Evolutionary conservation across 2,329 filamentous ascomycete species (phyloP).

Genomic region (Talaromyces atroroseus): DNA sequence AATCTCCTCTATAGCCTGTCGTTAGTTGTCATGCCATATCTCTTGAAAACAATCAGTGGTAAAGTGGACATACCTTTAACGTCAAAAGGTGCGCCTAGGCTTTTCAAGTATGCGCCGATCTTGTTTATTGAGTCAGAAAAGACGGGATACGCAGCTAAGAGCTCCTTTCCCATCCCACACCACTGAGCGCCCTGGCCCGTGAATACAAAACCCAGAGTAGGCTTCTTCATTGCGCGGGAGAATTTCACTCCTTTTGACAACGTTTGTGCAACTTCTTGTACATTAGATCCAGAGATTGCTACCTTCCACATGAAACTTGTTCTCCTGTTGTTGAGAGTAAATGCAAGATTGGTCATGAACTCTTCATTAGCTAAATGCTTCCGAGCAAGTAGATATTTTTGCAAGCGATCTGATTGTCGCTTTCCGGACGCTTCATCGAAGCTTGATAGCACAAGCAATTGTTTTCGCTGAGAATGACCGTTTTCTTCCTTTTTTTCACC

Average conservation of each 20-base stretch:
- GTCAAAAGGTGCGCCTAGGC: neutral
- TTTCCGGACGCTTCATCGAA: neutral
- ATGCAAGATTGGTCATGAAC: neutral
- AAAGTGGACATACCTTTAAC: neutral
- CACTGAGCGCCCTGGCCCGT: slow-evolving; percentile 36
- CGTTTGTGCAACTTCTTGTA: neutral
- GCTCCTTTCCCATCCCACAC: slow-evolving; percentile 25
- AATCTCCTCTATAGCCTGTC: neutral
- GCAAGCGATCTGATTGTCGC: neutral
- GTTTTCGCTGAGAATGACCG: neutral
- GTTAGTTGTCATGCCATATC: neutral
- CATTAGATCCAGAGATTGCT: neutral
- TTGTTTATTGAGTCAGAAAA: neutral
- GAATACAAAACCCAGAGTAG: slow-evolving; percentile 22
- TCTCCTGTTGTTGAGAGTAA: neutral
- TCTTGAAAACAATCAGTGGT: neutral
- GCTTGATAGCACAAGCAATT: neutral
- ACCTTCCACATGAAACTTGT: neutral
- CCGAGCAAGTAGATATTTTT: neutral
- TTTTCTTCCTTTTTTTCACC: too few relatives aligned
- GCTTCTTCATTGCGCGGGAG: neutral
- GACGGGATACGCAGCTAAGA: slow-evolving; percentile 16
- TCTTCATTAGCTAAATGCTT: neutral
- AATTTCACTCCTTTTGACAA: neutral
- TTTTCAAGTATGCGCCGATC: neutral